Percentiles rank a stretch among this genome's conserved stretches.
These are phyloP conservation scores for Phylloporus sp. DNA, from an alignment of 768 basidiomycete species.

Conservation along the genomic window DNA sequence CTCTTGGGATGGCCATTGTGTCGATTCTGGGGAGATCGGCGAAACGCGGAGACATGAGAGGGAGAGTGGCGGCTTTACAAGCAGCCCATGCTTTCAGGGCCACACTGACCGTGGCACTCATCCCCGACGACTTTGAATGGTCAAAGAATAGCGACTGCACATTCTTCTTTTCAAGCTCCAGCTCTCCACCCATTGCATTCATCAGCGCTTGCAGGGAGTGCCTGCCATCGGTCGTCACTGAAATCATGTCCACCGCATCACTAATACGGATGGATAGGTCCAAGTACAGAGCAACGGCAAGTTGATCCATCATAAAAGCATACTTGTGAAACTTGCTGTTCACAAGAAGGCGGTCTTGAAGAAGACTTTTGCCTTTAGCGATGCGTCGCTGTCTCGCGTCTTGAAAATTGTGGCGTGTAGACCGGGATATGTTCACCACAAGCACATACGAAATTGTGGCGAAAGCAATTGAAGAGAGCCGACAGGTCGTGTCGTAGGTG, in stretches of 20 bases:
- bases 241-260: slow-evolving; percentile 41
- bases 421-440: slow-evolving; percentile 28
- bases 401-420: slow-evolving; percentile 7
- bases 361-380: slow-evolving; percentile 14
- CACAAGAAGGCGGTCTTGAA: slow-evolving; percentile 34
- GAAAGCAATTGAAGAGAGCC: slow-evolving; percentile 38
- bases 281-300: slow-evolving; percentile 37
- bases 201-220: slow-evolving; percentile 34
- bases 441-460: slow-evolving; percentile 35
- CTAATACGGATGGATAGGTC: slow-evolving; percentile 37
- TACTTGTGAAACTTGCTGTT: slow-evolving; percentile 29
- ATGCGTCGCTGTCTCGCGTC: slow-evolving; percentile 1
- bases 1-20: slow-evolving; percentile 25
- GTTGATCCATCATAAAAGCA: slow-evolving; percentile 45
- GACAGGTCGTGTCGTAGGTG: slow-evolving; percentile 34
- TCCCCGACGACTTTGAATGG: slow-evolving; percentile 14
- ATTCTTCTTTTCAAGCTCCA: slow-evolving; percentile 21
- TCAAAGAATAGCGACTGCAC: slow-evolving; percentile 31
- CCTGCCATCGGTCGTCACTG: slow-evolving; percentile 25
- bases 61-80: slow-evolving; percentile 32
- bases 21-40: slow-evolving; percentile 15
- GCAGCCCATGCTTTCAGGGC: slow-evolving; percentile 47
- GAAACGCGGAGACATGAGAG: slow-evolving; percentile 16
- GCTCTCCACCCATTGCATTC: slow-evolving; percentile 37
- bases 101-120: slow-evolving; percentile 11